These are phyloP conservation scores for Penicillium silybi DNA, from an alignment of 495 filamentous ascomycete species.

Conservation along the genomic window DNA sequence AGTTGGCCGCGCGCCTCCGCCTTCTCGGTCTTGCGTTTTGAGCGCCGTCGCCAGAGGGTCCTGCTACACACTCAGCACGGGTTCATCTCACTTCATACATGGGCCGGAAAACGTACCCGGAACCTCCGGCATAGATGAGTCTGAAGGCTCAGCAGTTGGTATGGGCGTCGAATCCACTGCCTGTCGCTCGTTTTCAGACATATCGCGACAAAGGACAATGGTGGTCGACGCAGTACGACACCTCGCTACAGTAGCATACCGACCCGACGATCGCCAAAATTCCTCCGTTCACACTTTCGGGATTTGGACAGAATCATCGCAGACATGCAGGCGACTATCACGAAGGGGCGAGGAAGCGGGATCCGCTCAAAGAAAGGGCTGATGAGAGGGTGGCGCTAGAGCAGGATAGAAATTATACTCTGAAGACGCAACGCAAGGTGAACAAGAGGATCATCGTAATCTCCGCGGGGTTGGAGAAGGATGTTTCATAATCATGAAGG, in stretches of 20 bases:
- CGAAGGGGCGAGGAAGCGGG: constrained; percentile 2
- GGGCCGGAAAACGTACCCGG: constrained; percentile 13
- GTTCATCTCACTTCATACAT: background rate
- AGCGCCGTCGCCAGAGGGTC: constrained; percentile 14
- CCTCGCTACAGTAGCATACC: constrained; percentile 25
- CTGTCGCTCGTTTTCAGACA: constrained; percentile 25
- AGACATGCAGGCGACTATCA: constrained; percentile 4
- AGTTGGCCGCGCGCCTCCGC: constrained; percentile 20
- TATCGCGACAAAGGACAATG: constrained; percentile 15
- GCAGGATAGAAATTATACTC: constrained; percentile 6
- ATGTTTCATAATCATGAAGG: background rate
- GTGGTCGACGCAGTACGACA: constrained; percentile 10
- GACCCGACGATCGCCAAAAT: constrained; percentile 20
- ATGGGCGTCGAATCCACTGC: constrained; percentile 7
- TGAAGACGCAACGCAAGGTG: constrained; percentile 10
- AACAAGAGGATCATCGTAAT: constrained; percentile 1
- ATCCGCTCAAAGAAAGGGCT: background rate
- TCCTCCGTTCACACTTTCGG: constrained; percentile 20
- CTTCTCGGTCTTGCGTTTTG: constrained; percentile 21
- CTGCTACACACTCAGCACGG: constrained; percentile 9
- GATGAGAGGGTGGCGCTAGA: constrained; percentile 7
- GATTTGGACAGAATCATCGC: constrained; percentile 25
- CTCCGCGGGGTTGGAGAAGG: background rate
- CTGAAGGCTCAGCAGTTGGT: background rate
- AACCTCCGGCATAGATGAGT: constrained; percentile 6